Conservation (phyloP, 2,329 filamentous ascomycete species). For the Chaetomiaceae sp. region DNA sequence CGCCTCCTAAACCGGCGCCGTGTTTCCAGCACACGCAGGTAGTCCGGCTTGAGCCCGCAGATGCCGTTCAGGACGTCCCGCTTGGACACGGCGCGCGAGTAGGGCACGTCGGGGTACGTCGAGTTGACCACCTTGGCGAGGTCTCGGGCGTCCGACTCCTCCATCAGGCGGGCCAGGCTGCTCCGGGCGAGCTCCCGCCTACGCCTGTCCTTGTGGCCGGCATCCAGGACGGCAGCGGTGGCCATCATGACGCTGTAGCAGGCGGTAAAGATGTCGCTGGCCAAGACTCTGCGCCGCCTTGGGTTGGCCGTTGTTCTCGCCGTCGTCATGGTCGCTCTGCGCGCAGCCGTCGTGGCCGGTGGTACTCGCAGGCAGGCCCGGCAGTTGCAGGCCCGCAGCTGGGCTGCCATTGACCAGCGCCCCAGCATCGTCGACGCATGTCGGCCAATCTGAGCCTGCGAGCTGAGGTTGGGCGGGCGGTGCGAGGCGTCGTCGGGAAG, state of each 20-base stretch:
- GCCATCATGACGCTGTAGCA: slow-evolving; percentile 64
- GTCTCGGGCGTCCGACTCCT: slow-evolving; percentile 26
- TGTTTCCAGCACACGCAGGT: not conserved
- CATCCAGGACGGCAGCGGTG: slow-evolving; percentile 58
- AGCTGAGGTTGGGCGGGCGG: not conserved
- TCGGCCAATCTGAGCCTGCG: slow-evolving; percentile 18
- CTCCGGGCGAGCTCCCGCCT: slow-evolving; percentile 51
- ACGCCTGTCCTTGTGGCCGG: slow-evolving; percentile 50
- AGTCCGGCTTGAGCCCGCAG: slow-evolving; percentile 9
- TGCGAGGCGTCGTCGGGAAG: not conserved
- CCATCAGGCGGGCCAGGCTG: slow-evolving; percentile 37
- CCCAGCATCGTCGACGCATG: slow-evolving; percentile 54
- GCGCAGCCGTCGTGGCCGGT: slow-evolving; percentile 40
- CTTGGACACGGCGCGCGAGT: slow-evolving; percentile 1
- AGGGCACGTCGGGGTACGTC: slow-evolving; percentile 6
- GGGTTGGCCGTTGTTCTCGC: slow-evolving; percentile 21
- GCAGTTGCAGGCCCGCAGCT: slow-evolving; percentile 59
- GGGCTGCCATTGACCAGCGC: slow-evolving; percentile 61
- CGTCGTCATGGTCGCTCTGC: slow-evolving; percentile 36
- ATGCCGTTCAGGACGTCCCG: slow-evolving; percentile 17
- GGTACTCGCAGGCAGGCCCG: slow-evolving; percentile 50
- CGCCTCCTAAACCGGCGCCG: not conserved
- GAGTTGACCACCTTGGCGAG: slow-evolving; percentile 13
- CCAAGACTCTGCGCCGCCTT: slow-evolving; percentile 43
- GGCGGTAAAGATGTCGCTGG: slow-evolving; percentile 55